Conservation (phyloP, 768 basidiomycete genomes). For the Hypsizygus marmoreus region DNA sequence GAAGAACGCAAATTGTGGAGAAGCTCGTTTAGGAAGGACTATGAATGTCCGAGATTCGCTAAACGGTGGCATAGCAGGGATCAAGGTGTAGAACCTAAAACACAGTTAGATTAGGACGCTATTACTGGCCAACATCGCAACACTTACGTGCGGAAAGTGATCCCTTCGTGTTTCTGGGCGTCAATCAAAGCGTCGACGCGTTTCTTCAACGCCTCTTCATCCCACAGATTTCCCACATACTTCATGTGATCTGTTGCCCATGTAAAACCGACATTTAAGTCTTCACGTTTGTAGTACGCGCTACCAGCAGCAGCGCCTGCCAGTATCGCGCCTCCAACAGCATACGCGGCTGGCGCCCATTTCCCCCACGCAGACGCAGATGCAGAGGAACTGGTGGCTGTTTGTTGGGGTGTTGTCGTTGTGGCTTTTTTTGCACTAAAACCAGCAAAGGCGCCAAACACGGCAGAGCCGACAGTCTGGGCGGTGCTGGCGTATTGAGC, state of each 20-base stretch:
- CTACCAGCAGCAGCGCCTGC: conserved; percentile 85
- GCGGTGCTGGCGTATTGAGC: conserved; percentile 70
- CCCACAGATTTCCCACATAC: conserved; percentile 86
- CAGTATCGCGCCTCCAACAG: conserved; percentile 71
- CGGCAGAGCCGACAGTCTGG: conserved; percentile 58
- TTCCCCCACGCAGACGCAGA: conserved; percentile 52
- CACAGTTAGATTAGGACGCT: too few relatives aligned
- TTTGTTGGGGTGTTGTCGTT: conserved; percentile 25
- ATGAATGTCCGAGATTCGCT: conserved; percentile 72
- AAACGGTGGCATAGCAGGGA: conserved; percentile 69
- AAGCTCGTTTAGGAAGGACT: conserved; percentile 62
- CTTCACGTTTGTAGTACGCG: conserved; percentile 80
- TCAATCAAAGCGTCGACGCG: conserved; percentile 66
- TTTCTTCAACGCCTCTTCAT: conserved; percentile 59
- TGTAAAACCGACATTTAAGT: conserved; percentile 65
- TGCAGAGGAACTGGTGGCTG: conserved; percentile 27
- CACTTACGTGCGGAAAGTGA: conserved; percentile 76
- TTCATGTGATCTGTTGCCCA: conserved; percentile 90
- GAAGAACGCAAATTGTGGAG: conserved; percentile 56
- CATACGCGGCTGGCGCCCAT: conserved; percentile 69
- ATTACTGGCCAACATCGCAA: too few relatives aligned
- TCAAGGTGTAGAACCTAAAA: conserved; percentile 73
- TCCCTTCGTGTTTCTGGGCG: conserved; percentile 60
- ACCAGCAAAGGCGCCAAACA: conserved; percentile 58
- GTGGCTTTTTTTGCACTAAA: conserved; percentile 47